These are phyloP conservation scores for Boletus coccyginus DNA, from an alignment of 768 basidiomycete species.

Conservation along the genomic window DNA sequence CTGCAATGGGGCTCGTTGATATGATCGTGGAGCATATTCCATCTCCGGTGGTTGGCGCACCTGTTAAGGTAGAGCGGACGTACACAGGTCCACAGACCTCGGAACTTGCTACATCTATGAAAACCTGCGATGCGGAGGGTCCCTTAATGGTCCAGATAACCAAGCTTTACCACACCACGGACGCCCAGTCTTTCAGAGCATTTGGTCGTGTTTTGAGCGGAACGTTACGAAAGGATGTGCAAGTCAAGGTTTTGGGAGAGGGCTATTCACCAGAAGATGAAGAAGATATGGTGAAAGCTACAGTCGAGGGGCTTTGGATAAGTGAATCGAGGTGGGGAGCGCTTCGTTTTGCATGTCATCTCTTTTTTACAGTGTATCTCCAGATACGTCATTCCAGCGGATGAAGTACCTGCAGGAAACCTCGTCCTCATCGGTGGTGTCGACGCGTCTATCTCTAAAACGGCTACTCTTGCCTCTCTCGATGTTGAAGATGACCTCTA, in stretches of 20 bases:
- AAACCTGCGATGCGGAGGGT: constrained; percentile 75
- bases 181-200: constrained; percentile 94
- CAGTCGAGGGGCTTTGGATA: constrained; percentile 87
- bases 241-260: constrained; percentile 95
- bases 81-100: constrained; percentile 89
- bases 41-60: constrained; percentile 61
- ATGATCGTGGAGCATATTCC: constrained; percentile 90
- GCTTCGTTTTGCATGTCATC: background rate
- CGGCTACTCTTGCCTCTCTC: constrained; percentile 77
- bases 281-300: constrained; percentile 91
- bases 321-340: constrained; percentile 75
- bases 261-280: constrained; percentile 99
- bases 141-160: constrained; percentile 92
- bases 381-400: constrained; percentile 88
- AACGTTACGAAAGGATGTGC: constrained; percentile 77
- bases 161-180: constrained; percentile 95
- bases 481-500: constrained; percentile 83
- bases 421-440: constrained; percentile 91
- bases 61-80: constrained; percentile 71
- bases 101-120: constrained; percentile 75
- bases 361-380: constrained; percentile 1
- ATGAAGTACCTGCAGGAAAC: constrained; percentile 89
- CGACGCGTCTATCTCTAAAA: constrained; percentile 92
- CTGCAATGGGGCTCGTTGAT: constrained; percentile 85
- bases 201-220: constrained; percentile 95